Evolutionary conservation across 2,329 filamentous ascomycete species (phyloP).

Genomic region (Pezicula neosporulosa): DNA sequence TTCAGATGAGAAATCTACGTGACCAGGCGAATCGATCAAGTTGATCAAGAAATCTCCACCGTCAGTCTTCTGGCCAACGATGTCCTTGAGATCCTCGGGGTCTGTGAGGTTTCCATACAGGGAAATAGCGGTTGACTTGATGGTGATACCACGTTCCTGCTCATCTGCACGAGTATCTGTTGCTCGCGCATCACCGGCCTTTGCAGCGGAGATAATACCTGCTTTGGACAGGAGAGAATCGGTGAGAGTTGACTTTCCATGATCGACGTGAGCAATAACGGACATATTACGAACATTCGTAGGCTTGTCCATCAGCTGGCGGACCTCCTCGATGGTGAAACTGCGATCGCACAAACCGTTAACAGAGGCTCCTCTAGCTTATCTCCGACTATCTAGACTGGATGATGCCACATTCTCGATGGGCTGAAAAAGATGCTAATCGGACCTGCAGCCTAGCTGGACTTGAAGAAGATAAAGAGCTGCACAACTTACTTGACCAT

Average conservation of each 20-base stretch:
- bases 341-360: constrained; percentile 49
- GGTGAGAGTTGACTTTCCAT: constrained; percentile 99
- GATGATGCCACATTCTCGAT: not conserved
- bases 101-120: constrained; percentile 83
- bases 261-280: constrained; percentile 99
- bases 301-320: constrained; percentile 75
- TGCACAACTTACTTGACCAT: constrained; percentile 94
- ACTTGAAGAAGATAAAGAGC: not conserved
- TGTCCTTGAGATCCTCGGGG: constrained; percentile 89
- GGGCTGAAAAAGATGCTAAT: not conserved
- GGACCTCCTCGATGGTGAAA: constrained; percentile 98
- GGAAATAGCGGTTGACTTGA: constrained; percentile 99
- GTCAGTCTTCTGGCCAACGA: constrained; percentile 80
- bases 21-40: constrained; percentile 98
- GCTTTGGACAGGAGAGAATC: constrained; percentile 98
- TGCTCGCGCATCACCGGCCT: constrained; percentile 93
- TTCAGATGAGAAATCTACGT: constrained; percentile 99
- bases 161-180: constrained; percentile 97
- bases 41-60: constrained; percentile 99
- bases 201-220: constrained; percentile 98
- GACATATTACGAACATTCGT: constrained; percentile 91
- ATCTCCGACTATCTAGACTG: constrained; percentile 8
- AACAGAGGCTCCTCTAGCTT: constrained; percentile 7
- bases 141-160: constrained; percentile 99
- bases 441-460: not conserved